phyloP scores from a whole-genome alignment of 139 green algal species.

The Deuterostichococcus epilithicus region DNA sequence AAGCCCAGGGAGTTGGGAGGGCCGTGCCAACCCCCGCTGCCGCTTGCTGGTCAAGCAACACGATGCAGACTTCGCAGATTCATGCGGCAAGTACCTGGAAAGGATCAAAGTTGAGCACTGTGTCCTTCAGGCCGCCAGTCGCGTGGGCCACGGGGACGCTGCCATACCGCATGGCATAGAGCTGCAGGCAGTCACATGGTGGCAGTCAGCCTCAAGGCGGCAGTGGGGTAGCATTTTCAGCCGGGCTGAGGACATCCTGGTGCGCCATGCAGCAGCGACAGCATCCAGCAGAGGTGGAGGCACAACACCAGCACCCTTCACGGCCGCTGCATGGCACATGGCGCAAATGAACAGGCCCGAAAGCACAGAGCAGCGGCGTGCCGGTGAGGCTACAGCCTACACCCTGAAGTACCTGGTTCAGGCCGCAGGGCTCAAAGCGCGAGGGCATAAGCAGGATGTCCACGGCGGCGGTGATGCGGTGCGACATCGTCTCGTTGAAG shows the following conservation, averaged over 20 bases:
- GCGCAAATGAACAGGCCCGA: too few relatives aligned
- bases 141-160: slow-evolving; percentile 85
- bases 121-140: slow-evolving; percentile 76
- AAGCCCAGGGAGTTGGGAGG: neutral
- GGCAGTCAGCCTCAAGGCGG: too few relatives aligned
- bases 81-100: slow-evolving; percentile 19
- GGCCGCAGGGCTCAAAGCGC: slow-evolving; percentile 80
- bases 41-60: neutral
- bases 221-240: too few relatives aligned
- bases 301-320: too few relatives aligned
- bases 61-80: neutral
- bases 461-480: slow-evolving; percentile 66
- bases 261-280: too few relatives aligned
- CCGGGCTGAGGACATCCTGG: too few relatives aligned
- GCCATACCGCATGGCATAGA: slow-evolving; percentile 92
- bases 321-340: too few relatives aligned
- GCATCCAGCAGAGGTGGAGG: too few relatives aligned
- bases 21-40: too few relatives aligned
- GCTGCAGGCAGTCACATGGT: too few relatives aligned
- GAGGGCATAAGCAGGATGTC: slow-evolving; percentile 91
- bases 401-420: slow-evolving; percentile 30
- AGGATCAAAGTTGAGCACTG: slow-evolving; percentile 67
- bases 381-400: neutral
- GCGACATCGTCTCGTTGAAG: slow-evolving; percentile 82
- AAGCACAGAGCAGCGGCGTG: neutral